Evolutionary conservation across 495 filamentous ascomycete species (phyloP), one percentile per base, ranked within the genome.

Genomic region (Schizothecium vesticola): DNA sequence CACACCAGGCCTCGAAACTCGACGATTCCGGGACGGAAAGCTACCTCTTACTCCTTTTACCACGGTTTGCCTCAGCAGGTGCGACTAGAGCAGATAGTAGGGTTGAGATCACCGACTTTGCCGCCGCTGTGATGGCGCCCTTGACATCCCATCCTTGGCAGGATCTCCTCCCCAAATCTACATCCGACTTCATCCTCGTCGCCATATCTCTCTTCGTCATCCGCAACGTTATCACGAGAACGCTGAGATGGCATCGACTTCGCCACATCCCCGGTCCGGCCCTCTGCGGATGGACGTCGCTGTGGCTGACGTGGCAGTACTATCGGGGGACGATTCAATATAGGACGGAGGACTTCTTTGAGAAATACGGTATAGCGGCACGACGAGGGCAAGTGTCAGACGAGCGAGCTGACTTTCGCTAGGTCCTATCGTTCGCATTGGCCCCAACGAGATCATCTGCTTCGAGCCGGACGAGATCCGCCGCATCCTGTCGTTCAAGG

Each of bases 391-490:
- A 43, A 16, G 0, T 13, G 13, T 22, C 4, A 7, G 19, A 25
- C 4, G 22, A 25, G 8, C 16, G 19, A 22, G 12, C 25, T 29
- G 12, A 26, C 57, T 25, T 22, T 3, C 1, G n/a, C 31, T 19
- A 73, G 73, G 75, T 0, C 71, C 74, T 1, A 25, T 80, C 28
- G 71, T 68, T 31, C 66, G 78, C 28, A 64, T 74, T 5, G 77
- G 67, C 1, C 78, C 76, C 19, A 72, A 75, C 57, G 66, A 70
- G 36, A 61, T 80, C 23, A 55, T 80, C 16, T 72, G 69, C 57
- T 70, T 29, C 28, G 84, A 86, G 43, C 76, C 81, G 0, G 80
- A 83, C 33, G 67, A 80, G 0, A 67, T 85, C 21, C 71, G 66
- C 23, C 76, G 74, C 16, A 82, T 83, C 69, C 77, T 70, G 16